Percentiles rank a stretch among this genome's conserved stretches.
phyloP scores from a whole-genome alignment of 345 rosid species.

The Ailanthus altissimus region DNA sequence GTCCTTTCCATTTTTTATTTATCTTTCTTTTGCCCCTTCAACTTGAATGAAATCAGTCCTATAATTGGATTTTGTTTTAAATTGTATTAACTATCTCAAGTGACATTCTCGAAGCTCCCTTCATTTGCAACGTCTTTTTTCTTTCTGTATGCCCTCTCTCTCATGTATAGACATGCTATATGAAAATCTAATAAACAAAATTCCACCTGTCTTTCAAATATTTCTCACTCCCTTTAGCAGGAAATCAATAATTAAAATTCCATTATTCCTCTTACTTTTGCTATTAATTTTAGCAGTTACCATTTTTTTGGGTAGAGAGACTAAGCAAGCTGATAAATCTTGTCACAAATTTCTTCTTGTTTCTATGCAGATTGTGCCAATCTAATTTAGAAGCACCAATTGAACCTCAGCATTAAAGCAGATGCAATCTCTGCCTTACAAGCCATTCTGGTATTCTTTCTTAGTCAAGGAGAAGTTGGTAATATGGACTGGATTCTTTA shows the following conservation, averaged over 20 bases:
- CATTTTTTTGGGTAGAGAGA: no score
- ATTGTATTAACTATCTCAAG: background rate
- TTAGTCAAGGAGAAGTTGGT: background rate
- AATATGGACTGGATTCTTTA: background rate
- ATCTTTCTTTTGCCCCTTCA: background rate
- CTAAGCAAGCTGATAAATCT: background rate
- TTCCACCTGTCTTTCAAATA: background rate
- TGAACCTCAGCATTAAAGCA: background rate
- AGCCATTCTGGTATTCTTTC: background rate
- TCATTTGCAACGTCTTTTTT: no score
- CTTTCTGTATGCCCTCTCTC: no score
- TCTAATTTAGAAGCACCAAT: background rate
- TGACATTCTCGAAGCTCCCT: no score
- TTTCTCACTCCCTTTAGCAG: background rate
- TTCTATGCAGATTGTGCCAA: constrained; percentile 27
- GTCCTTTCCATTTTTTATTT: background rate
- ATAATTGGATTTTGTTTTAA: background rate
- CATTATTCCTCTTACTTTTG: background rate
- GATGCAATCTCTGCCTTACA: constrained; percentile 2
- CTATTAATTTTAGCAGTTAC: background rate
- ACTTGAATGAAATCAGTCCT: background rate
- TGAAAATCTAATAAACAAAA: no score
- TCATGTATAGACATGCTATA: no score
- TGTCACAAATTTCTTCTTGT: no score
- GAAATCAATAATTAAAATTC: background rate